Percentiles rank a stretch among this genome's conserved stretches.
Conservation (phyloP, 108 stramenopile species). For the Skeletonema tropicum region DNA sequence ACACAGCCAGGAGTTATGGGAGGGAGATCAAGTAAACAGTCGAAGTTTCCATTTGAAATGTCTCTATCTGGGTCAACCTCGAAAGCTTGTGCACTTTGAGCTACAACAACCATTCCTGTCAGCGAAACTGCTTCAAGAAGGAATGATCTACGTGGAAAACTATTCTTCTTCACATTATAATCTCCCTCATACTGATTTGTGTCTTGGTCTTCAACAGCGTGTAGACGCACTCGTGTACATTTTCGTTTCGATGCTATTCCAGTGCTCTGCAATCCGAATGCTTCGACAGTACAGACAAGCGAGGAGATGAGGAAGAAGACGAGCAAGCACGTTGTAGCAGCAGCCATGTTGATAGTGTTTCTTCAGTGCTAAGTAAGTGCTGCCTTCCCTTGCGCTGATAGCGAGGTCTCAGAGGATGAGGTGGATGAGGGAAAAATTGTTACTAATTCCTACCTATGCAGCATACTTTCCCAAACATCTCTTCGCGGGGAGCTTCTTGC, state of each 20-base stretch:
- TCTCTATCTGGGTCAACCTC: background rate
- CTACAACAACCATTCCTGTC: background rate
- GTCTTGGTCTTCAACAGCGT: background rate
- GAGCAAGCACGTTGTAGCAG: background rate
- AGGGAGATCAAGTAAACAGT: constrained; percentile 71
- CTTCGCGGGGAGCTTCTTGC: no score
- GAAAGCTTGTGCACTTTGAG: background rate
- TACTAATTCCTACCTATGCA: no score
- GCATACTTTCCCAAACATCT: no score
- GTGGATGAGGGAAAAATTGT: no score
- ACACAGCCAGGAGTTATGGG: constrained; percentile 57
- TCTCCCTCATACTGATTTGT: background rate
- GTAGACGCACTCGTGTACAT: no score
- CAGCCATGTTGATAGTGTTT: background rate
- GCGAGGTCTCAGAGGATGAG: no score
- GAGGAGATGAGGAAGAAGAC: background rate
- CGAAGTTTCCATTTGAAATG: constrained; percentile 34
- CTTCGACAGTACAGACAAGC: background rate
- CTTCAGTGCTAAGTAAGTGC: no score
- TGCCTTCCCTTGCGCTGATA: no score
- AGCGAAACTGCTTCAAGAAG: background rate
- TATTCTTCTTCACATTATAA: background rate
- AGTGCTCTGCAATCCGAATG: background rate
- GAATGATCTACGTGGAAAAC: background rate
- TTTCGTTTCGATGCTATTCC: no score